phyloP scores from a whole-genome alignment of 306 rosid genomes.

The Pueraria montana region DNA sequence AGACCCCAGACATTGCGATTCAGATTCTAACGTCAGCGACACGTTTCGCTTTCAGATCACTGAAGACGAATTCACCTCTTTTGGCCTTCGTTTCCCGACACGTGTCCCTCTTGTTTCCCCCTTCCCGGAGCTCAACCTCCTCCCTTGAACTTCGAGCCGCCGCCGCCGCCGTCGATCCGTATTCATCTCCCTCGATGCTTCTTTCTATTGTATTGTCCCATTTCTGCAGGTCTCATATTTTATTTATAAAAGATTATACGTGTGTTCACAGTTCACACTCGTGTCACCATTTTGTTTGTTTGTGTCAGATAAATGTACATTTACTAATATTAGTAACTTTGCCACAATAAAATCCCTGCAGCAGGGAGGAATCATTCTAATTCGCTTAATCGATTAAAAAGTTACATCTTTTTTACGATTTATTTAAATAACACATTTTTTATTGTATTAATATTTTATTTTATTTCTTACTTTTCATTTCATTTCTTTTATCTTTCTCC shows the following conservation, averaged over 20 bases:
- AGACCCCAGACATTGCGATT: not conserved
- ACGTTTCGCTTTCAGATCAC: conserved; percentile 49
- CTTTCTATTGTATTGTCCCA: not conserved
- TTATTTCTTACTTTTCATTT: too few relatives aligned
- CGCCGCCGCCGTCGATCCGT: conserved; percentile 23
- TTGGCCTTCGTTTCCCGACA: conserved; percentile 6
- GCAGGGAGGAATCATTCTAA: too few relatives aligned
- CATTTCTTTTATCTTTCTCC: too few relatives aligned
- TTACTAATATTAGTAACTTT: not conserved
- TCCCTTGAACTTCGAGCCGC: conserved; percentile 43
- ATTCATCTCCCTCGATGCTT: not conserved
- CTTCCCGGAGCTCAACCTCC: conserved; percentile 25
- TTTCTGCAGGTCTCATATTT: not conserved
- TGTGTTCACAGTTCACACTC: not conserved
- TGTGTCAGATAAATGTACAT: not conserved
- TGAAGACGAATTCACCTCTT: not conserved
- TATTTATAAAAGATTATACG: not conserved
- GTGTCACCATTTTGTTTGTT: not conserved
- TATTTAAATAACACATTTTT: too few relatives aligned
- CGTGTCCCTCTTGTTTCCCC: conserved; percentile 38
- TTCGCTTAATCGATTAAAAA: too few relatives aligned
- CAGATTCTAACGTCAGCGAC: conserved; percentile 45
- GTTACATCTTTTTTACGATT: too few relatives aligned
- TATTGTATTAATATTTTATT: too few relatives aligned
- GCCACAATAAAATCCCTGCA: not conserved